Evolutionary conservation across 257 asterid species (phyloP).

Genomic region (Rhazya stricta): DNA sequence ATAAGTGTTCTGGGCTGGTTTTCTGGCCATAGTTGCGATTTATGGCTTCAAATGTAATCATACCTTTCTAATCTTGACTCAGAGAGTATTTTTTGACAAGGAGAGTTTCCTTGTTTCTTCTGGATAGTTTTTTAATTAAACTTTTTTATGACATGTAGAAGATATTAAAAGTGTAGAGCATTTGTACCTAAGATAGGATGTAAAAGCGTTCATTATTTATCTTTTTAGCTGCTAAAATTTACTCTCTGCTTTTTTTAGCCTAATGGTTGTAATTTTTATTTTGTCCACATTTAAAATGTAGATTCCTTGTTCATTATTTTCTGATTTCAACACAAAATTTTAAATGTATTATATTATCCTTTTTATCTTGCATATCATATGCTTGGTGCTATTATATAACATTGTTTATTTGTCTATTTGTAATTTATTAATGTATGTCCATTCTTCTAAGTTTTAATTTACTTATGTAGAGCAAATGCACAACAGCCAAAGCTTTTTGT

Average conservation of each 20-base stretch:
- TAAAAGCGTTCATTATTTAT: not conserved
- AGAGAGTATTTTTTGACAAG: not conserved
- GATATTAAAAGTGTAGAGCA: not conserved
- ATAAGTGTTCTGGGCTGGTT: not conserved
- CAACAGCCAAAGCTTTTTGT: constrained; percentile 32
- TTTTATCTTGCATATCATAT: not conserved
- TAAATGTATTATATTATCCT: not conserved
- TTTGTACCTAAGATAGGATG: not conserved
- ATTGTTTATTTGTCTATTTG: not conserved
- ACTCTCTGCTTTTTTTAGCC: not conserved
- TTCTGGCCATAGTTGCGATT: too few species aligned
- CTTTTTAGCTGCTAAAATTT: not conserved
- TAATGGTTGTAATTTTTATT: not conserved
- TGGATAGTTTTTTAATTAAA: not conserved
- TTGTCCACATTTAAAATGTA: not conserved
- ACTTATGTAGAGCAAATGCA: constrained; percentile 27
- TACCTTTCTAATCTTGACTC: not conserved
- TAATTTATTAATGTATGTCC: not conserved
- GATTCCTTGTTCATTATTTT: not conserved
- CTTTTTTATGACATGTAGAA: not conserved
- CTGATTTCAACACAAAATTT: not conserved
- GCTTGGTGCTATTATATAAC: not conserved
- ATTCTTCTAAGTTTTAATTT: not conserved
- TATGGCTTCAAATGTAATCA: not conserved
- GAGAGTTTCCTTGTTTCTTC: not conserved